These are phyloP conservation scores for Stereocaulon alpinum DNA, from an alignment of 495 filamentous ascomycete genomes.

Conservation along the genomic window DNA sequence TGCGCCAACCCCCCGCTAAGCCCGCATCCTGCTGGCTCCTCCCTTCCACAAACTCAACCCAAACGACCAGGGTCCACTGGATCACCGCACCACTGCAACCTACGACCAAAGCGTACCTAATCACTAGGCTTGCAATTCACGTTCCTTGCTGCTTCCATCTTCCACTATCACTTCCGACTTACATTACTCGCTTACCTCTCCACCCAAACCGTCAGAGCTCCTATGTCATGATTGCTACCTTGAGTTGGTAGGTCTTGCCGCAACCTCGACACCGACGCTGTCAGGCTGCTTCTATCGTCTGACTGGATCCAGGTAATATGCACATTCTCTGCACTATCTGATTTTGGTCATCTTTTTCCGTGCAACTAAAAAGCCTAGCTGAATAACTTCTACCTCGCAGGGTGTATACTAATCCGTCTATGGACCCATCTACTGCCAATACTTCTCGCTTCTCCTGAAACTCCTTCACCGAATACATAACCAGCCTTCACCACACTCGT, in stretches of 20 bases:
- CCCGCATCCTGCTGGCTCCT: neutral
- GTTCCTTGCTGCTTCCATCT: slow-evolving; percentile 2
- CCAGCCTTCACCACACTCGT: slow-evolving; percentile 6
- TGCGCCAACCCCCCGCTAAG: slow-evolving; percentile 6
- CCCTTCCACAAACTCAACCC: neutral
- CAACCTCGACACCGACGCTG: slow-evolving; percentile 1
- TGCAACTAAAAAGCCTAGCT: slow-evolving; percentile 3
- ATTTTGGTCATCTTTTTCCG: slow-evolving; percentile 6
- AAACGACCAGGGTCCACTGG: neutral
- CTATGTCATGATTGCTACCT: slow-evolving; percentile 13
- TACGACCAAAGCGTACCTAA: neutral
- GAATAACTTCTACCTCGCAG: slow-evolving; percentile 8
- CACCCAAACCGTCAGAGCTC: neutral
- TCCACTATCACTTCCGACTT: neutral
- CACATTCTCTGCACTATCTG: slow-evolving; percentile 8
- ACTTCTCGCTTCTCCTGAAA: slow-evolving; percentile 9
- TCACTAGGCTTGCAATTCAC: neutral
- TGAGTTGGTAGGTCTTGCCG: slow-evolving; percentile 11
- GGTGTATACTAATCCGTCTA: slow-evolving; percentile 8
- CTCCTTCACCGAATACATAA: slow-evolving; percentile 9
- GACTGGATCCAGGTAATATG: slow-evolving; percentile 10
- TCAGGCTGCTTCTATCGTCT: slow-evolving; percentile 6
- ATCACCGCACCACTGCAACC: neutral
- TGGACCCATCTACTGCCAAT: neutral
- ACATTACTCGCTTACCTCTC: slow-evolving; percentile 7